Base-by-base conservation (phyloP, 1,284 basidiomycete genomes). In the Baeospora myosura region DNA sequence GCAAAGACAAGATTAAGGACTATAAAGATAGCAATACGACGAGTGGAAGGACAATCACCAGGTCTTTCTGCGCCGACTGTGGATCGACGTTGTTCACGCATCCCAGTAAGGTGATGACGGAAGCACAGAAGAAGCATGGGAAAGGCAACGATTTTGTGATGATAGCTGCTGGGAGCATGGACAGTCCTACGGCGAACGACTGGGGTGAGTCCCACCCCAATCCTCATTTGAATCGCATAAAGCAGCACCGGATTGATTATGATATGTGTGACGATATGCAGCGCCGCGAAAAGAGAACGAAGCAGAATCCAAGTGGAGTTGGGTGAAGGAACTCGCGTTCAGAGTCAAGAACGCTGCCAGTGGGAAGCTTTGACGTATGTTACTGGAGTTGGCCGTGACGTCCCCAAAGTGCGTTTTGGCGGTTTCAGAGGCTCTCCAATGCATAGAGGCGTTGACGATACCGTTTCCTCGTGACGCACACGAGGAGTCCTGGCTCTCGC, bases 41-140 rank as follows among this genome's bases (percentile, higher is more conserved):
- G 5, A 62, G 57, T 37, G 63, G 62, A 3, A 51, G 51, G 4
- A 47, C 52, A 10, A 41, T 64, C n/a, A 50, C 44, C 17, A 57
- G 63, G 8, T 56, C 55, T 30, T 66, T 65, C 49, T 66, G 64
- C 44, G 46, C 48, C 2, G 53, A 54, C 6, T 66, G 64, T 38
- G 63, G 64, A 18, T 58, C 62, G 5, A 51, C 52, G 10, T 40
- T 65, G 1, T 62, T 62, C 38, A 45, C 63, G 20, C 53, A 46
- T 10, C 52, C 53, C 10, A 53, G 51, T 24, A 54, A 47, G 14
- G 52, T 50, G 1, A 25, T 33, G 21, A n/a, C n/a, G n/a, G n/a
- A n/a, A n/a, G n/a, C n/a, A n/a, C n/a, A n/a, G n/a, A n/a, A n/a
- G n/a, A n/a, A n/a, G n/a, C n/a, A n/a, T n/a, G n/a, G n/a, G n/a